Conservation (phyloP, 805 yeast genomes). For the Lachancea quebecensis region DNA sequence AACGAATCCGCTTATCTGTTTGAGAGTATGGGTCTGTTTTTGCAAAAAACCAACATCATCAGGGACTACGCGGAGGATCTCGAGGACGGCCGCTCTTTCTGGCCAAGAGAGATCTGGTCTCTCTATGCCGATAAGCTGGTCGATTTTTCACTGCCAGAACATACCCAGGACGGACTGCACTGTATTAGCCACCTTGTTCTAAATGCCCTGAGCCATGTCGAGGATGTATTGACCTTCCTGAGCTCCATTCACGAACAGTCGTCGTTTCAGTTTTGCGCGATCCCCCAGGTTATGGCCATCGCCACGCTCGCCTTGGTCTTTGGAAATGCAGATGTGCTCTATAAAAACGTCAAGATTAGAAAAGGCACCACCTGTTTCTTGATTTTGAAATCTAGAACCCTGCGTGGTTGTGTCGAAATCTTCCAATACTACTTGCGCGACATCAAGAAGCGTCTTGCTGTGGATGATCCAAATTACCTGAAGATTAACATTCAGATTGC, state of each 20-base stretch:
- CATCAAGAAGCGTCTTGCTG: slow-evolving; percentile 74
- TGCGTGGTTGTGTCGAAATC: slow-evolving; percentile 67
- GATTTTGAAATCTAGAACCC: slow-evolving; percentile 65
- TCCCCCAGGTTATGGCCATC: slow-evolving; percentile 98
- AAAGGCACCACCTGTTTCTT: slow-evolving; percentile 79
- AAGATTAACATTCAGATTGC: slow-evolving; percentile 80
- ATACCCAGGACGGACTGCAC: slow-evolving; percentile 48
- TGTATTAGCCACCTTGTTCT: slow-evolving; percentile 79
- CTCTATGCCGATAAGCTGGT: slow-evolving; percentile 61
- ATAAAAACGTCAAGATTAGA: slow-evolving; percentile 74
- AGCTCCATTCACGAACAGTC: slow-evolving; percentile 74
- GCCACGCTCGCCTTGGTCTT: slow-evolving; percentile 85
- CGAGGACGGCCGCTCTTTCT: slow-evolving; percentile 86
- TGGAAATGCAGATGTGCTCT: slow-evolving; percentile 69
- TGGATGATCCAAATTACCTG: slow-evolving; percentile 80
- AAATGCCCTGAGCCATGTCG: slow-evolving; percentile 71
- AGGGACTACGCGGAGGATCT: slow-evolving; percentile 92
- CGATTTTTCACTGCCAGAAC: slow-evolving; percentile 48
- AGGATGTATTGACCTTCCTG: slow-evolving; percentile 68
- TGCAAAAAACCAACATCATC: slow-evolving; percentile 93
- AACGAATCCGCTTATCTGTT: slow-evolving; percentile 50
- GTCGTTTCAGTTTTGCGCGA: slow-evolving; percentile 85
- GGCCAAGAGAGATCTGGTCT: slow-evolving; percentile 93
- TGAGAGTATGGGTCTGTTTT: slow-evolving; percentile 87
- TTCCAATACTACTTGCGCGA: slow-evolving; percentile 67